A percentile compares a stretch with the other conserved stretches of the same genome.
Conservation (phyloP, 768 basidiomycete genomes). For the Boletus bicolor region DNA sequence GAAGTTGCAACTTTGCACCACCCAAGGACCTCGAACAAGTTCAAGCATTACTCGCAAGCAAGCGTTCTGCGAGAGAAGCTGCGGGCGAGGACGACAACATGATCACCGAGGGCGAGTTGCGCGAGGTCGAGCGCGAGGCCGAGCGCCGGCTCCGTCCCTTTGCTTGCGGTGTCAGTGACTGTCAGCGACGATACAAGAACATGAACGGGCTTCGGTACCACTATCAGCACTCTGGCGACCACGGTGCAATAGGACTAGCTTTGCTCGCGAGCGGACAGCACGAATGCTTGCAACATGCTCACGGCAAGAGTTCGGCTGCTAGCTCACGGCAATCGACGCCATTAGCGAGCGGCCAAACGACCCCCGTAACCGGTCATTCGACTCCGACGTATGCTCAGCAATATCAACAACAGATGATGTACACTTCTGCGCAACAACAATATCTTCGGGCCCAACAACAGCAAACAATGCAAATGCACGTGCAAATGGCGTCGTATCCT, state of each 20-base stretch:
- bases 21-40: conserved; percentile 81
- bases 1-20: conserved; percentile 90
- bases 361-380: conserved; percentile 29
- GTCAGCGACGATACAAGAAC: conserved; percentile 90
- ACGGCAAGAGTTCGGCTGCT: conserved; percentile 30
- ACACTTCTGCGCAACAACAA: conserved; percentile 36
- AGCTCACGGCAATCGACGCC: conserved; percentile 34
- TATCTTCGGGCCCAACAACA: conserved; percentile 35
- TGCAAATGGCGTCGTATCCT: conserved; percentile 24
- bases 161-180: conserved; percentile 86
- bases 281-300: conserved; percentile 43
- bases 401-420: conserved; percentile 38
- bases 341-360: conserved; percentile 30
- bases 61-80: conserved; percentile 39
- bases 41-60: conserved; percentile 60
- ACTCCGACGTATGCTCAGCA: conserved; percentile 33
- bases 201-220: conserved; percentile 98
- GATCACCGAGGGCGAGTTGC: conserved; percentile 59
- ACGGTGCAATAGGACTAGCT: conserved; percentile 84
- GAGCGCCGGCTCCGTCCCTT: conserved; percentile 81
- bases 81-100: conserved; percentile 40
- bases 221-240: conserved; percentile 95
- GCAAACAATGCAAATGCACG: conserved; percentile 31
- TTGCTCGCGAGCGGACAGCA: conserved; percentile 77
- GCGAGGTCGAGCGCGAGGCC: conserved; percentile 79